Conservation (phyloP, 2,329 filamentous ascomycete genomes). For the Chrysoporthe austroafricana region DNA sequence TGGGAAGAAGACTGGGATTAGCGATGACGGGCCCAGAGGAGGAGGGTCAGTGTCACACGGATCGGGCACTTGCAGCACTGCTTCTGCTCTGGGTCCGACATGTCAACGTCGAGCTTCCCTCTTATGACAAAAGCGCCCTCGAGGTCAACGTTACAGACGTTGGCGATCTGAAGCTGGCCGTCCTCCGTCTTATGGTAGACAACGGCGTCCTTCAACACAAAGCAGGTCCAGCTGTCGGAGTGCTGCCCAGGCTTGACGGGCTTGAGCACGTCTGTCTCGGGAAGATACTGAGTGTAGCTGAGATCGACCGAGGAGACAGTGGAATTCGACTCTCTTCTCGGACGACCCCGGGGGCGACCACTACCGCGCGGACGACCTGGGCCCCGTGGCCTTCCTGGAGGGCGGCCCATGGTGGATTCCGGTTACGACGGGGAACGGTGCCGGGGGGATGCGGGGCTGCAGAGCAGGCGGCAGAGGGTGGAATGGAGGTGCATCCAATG, state of each 20-base stretch:
- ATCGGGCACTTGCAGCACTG: constrained; percentile 41
- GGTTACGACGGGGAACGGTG: neutral
- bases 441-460: neutral
- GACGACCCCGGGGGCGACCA: constrained; percentile 35
- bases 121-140: constrained; percentile 65
- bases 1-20: constrained; percentile 29
- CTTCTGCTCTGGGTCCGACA: constrained; percentile 42
- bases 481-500: neutral
- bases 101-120: constrained; percentile 59
- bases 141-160: constrained; percentile 62
- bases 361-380: constrained; percentile 18
- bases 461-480: neutral
- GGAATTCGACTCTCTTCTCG: constrained; percentile 48
- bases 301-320: constrained; percentile 49
- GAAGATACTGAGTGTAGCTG: constrained; percentile 36
- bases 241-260: constrained; percentile 37
- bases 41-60: neutral
- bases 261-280: constrained; percentile 44
- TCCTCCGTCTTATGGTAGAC: constrained; percentile 54
- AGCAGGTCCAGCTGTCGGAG: constrained; percentile 62
- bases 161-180: constrained; percentile 55
- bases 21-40: neutral
- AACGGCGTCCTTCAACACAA: constrained; percentile 63
- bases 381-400: constrained; percentile 16
- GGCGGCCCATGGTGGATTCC: constrained; percentile 10